These are phyloP conservation scores for Volvox reticuliferus DNA, from an alignment of 139 green algal species.

Conservation along the genomic window DNA sequence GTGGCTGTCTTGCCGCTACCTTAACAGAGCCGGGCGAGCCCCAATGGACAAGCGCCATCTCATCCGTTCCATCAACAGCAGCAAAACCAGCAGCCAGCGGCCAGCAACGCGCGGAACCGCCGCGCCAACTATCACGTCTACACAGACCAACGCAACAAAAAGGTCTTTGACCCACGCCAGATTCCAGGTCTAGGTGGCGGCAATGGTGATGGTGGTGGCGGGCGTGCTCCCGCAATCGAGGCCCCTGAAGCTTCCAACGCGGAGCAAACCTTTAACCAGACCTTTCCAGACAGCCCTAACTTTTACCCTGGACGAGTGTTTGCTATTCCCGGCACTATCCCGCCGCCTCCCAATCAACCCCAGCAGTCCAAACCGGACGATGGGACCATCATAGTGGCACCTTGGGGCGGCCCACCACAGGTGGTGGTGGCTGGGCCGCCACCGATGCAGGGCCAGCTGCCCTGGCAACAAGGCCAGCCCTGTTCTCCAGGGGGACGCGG, in stretches of 20 bases:
- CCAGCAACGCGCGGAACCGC: background rate
- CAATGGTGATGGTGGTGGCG: background rate
- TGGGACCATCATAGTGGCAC: background rate
- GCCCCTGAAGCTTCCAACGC: background rate
- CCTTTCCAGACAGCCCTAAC: conserved; percentile 57
- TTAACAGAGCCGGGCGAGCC: background rate
- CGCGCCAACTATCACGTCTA: conserved; percentile 36
- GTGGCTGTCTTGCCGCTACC: no score
- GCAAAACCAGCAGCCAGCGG: background rate
- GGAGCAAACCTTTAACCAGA: conserved; percentile 34
- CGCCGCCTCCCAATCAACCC: background rate
- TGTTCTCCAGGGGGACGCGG: background rate
- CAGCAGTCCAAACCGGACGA: background rate
- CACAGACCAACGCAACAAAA: conserved; percentile 16
- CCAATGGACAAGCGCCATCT: background rate
- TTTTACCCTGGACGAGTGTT: conserved; percentile 60
- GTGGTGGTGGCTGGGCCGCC: background rate
- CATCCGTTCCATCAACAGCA: conserved; percentile 2
- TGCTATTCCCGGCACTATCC: conserved; percentile 39
- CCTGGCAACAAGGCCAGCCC: background rate
- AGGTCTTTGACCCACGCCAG: conserved; percentile 48
- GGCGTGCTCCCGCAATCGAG: background rate
- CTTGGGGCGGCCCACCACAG: background rate
- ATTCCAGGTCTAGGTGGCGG: conserved; percentile 40
- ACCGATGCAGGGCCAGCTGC: background rate